Evolutionary conservation across 495 filamentous ascomycete species (phyloP), one percentile per base, ranked within the genome.

Genomic region (Evernia prunastri): DNA sequence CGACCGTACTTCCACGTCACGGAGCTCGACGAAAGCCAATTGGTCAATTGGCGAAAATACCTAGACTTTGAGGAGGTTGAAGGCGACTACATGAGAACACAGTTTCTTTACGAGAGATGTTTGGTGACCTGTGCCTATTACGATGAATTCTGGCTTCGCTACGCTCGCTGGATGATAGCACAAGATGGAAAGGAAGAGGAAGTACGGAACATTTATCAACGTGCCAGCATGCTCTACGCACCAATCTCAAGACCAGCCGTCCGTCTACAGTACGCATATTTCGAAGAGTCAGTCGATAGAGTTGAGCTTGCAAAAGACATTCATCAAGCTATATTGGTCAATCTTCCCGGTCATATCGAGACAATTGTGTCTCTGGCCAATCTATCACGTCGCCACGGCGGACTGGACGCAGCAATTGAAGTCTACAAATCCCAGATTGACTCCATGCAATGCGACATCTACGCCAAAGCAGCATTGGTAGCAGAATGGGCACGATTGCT

Each of bases 1-100:
- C 86, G 95, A 4, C 92, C 92, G 0, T 99, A 97, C 72, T 99
- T 96, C 81, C 92, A 96, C 72, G 91, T 97, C 39, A 96, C 89
- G 3, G 92, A 96, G 68, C 79, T 97, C 13, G 92, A 96, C 69
- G 87, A 93, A 65, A 76, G 82, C 9, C 90, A 97, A 72, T 78
- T 99, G 20, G 77, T 77, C n/a, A 97, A 96, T 75, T 99, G 94
- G 94, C 81, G 88, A 61, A 96, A 93, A 69, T 99, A 97, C 72
- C 86, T 99, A 23, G 92, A 97, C 69, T 97, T 96, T 69, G 95
- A 99, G 72, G 94, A 99, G 76, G 75, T 78, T 3, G 90, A 96
- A 74, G 89, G 88, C 39, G 84, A 91, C 57, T 95, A 87, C 65
- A 70, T 76, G 11, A 82, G 94, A 35, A 89, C 82, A 39, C 81